Base-by-base conservation (phyloP, 2,329 filamentous ascomycete genomes). In the Fusarium graminum region DNA sequence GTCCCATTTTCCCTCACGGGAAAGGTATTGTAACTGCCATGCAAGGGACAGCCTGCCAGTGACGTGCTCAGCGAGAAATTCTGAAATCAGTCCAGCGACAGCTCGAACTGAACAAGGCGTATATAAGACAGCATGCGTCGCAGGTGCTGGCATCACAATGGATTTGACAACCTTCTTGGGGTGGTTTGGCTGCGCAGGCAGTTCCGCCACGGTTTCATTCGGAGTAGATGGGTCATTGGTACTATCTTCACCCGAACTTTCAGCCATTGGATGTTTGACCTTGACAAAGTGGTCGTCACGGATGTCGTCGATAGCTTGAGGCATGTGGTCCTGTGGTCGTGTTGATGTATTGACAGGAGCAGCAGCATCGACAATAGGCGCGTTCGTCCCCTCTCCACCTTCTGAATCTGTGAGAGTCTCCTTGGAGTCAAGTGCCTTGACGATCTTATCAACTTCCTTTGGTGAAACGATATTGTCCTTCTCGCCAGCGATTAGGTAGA, bases 1-100 rank as follows among this genome's bases (percentile, higher is more conserved):
- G 74, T 97, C 94, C 94, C 94, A 98, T 80, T 98, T 98, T 4
- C 94, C 94, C 69, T 93, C 92, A 3, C 91, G 92, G 4, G 91
- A 92, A 25, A 98, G 87, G 72, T 95, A 90, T 71, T 94, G 91
- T 16, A 98, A 83, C 78, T 98, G 94, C 94, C 94, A 98, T 41
- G 90, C 92, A 28, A 94, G 86, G 2, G 89, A 92, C 14, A 97
- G 85, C 10, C 93, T 88, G 11, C 88, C 85, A 11, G 94, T 94
- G 52, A 97, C 84, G 71, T 93, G 86, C 4, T 85, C 83, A 17
- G 88, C 83, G 28, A 97, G 84, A 73, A 98, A 98, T 65, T 92
- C 89, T 59, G 93, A 91, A 51, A 97, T 89, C 1, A 96, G 83
- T 0, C 93, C 93, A 2, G 92, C 90, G 11, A 97, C 81, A 7